Evolutionary conservation across 2,329 filamentous ascomycete species (phyloP).

Genomic region (Colletotrichum sp.): DNA sequence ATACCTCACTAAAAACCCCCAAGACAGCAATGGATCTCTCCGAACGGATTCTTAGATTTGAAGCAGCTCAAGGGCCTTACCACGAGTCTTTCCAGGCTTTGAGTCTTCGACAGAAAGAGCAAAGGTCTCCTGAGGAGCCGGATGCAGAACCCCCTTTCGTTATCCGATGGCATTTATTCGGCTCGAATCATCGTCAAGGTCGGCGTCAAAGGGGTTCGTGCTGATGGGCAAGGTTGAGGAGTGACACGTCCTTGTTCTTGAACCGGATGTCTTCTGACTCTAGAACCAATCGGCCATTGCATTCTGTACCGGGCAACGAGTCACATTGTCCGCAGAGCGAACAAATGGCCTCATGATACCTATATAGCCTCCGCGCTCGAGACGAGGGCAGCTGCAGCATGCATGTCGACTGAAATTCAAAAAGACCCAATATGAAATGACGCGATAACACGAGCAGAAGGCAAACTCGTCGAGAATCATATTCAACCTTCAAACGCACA

Average conservation of each 20-base stretch:
- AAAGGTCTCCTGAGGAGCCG: not conserved
- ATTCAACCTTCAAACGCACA: not conserved
- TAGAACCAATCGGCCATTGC: rapidly evolving
- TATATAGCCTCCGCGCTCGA: not conserved
- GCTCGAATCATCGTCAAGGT: not conserved
- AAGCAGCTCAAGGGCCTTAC: too few species aligned
- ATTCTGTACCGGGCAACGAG: not conserved
- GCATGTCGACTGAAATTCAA: not conserved
- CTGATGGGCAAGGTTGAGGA: not conserved
- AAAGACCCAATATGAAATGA: not conserved
- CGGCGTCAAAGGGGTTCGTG: not conserved
- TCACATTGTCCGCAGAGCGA: not conserved
- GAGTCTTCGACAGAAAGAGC: not conserved
- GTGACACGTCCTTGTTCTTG: not conserved
- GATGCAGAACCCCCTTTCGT: not conserved
- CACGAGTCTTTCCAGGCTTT: too few species aligned
- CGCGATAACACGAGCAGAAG: not conserved
- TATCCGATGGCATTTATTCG: not conserved
- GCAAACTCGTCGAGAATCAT: not conserved
- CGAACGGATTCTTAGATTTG: too few species aligned
- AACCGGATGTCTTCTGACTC: not conserved
- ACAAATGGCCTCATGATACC: not conserved
- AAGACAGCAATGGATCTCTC: not conserved
- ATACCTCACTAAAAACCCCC: not conserved
- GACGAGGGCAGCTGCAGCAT: not conserved